Evolutionary conservation across 2,329 filamentous ascomycete species (phyloP), one percentile per base, ranked within the genome.

Genomic region (Calonectria leucothoes): DNA sequence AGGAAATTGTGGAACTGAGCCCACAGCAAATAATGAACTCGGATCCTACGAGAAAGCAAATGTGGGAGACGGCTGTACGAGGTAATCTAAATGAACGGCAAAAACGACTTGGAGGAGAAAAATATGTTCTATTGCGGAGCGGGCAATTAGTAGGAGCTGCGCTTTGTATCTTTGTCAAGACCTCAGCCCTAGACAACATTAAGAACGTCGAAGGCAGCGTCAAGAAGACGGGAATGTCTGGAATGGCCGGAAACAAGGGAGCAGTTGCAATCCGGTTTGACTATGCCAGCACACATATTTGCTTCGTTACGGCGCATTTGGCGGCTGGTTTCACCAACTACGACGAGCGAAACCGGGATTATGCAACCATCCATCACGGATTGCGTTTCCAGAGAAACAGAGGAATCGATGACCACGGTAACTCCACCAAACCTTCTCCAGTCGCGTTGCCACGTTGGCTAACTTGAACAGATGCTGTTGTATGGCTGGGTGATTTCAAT

Each of bases 1-100:
- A 99, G 82, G 97, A 99, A 84, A 98, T 99, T 75, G 97, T 99
- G n/a, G 95, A 98, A 81, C 87, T 99, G 59, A 98, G 95, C 79
- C 97, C 97, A 20, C 96, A 98, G 83, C 97, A 99, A 81, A 98
- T 99, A 81, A 98, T 99, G 95, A 98, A 97, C 77, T 98, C 96
- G 73, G 96, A 99, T 82, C 97, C 97, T 1, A 92, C 93, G 4
- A 91, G 94, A 68, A 94, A 96, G 77, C 93, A 95, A 75, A 87
- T 93, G 25, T 99, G 97, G 97, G 97, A 99, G 82, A 86, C 89
- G 67, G 93, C 94, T 5, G 95, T 98, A 29, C 93, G 93, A 76
- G 88, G 88, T 57, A 95, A 93, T 17, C 85, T 99, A 48, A 98
- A 98, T 79, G 85, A 86, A 14, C 91, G 94, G 75, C 92, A 95